Conservation (phyloP, 2,329 filamentous ascomycete genomes). For the Curvularia spicifera region DNA sequence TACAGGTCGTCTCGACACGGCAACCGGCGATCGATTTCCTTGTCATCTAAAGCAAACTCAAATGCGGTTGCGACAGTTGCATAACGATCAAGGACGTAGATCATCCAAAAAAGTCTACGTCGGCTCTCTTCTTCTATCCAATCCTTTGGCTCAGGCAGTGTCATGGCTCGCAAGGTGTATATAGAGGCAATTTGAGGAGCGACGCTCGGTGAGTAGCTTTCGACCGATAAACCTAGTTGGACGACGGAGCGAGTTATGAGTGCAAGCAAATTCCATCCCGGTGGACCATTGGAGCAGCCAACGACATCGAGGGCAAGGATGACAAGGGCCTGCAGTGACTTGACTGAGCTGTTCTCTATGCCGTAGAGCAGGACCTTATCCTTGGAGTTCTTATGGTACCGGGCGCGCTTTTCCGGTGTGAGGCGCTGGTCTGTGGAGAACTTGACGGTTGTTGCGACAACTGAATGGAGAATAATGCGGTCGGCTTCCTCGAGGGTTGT, state of each 20-base stretch:
- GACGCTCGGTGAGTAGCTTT: slow-evolving; percentile 78
- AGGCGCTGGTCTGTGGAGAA: slow-evolving; percentile 80
- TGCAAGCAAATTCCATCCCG: slow-evolving; percentile 90
- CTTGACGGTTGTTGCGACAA: slow-evolving; percentile 84
- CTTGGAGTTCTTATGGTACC: slow-evolving; percentile 82
- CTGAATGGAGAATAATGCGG: slow-evolving; percentile 81
- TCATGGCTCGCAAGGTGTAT: slow-evolving; percentile 84
- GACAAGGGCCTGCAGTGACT: slow-evolving; percentile 83
- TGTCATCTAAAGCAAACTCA: slow-evolving; percentile 87
- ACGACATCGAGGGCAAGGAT: slow-evolving; percentile 85
- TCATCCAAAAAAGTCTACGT: slow-evolving; percentile 89
- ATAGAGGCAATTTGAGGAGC: slow-evolving; percentile 84
- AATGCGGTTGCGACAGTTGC: slow-evolving; percentile 91
- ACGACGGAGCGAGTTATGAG: slow-evolving; percentile 88
- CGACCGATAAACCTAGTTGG: slow-evolving; percentile 83
- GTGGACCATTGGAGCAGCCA: slow-evolving; percentile 86
- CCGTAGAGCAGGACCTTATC: slow-evolving; percentile 86
- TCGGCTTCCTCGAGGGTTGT: slow-evolving; percentile 78
- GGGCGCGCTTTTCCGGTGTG: slow-evolving; percentile 72
- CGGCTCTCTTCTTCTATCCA: slow-evolving; percentile 91
- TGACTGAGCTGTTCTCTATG: slow-evolving; percentile 87
- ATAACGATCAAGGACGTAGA: slow-evolving; percentile 88
- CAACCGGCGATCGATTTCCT: slow-evolving; percentile 84
- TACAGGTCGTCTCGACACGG: slow-evolving; percentile 89
- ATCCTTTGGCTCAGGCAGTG: slow-evolving; percentile 79